Evolutionary conservation across 331 rosid species (phyloP).

Genomic region (Telfairia occidentalis): DNA sequence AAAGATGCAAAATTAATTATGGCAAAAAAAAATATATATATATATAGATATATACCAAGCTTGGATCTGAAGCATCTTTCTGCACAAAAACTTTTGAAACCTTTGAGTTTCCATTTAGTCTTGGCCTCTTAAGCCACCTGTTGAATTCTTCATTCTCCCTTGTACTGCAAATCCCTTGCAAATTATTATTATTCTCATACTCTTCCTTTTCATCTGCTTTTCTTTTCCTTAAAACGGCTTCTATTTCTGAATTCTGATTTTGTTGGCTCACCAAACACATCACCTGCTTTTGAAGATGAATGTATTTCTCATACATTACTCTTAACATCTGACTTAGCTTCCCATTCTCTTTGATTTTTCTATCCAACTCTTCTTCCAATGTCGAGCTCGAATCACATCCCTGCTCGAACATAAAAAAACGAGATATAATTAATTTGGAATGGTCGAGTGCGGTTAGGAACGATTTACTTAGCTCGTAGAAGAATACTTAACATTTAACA

Average conservation of each 20-base stretch:
- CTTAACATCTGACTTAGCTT: conserved; percentile 35
- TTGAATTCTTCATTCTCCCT: conserved; percentile 31
- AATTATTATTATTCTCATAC: neutral
- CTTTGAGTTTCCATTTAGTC: conserved; percentile 22
- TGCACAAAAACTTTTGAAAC: conserved; percentile 46
- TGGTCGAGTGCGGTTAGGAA: no score
- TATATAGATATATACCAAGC: conserved; percentile 34
- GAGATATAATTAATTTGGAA: no score
- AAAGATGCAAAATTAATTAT: neutral
- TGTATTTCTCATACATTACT: conserved; percentile 31
- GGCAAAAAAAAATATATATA: neutral
- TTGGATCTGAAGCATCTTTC: conserved; percentile 41
- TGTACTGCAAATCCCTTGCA: conserved; percentile 16
- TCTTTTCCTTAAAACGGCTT: conserved; percentile 37
- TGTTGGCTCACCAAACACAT: conserved; percentile 23
- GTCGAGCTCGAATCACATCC: neutral
- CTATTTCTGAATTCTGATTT: conserved; percentile 8
- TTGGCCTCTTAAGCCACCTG: conserved; percentile 25
- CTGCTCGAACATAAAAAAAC: no score
- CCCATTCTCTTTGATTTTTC: conserved; percentile 50
- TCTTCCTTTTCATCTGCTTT: conserved; percentile 26
- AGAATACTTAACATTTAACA: no score
- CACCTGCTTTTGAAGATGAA: conserved; percentile 29
- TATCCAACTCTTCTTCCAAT: conserved; percentile 43
- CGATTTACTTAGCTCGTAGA: no score